phyloP scores from a whole-genome alignment of 2,329 filamentous ascomycete genomes.

The Aspergillus sp. region DNA sequence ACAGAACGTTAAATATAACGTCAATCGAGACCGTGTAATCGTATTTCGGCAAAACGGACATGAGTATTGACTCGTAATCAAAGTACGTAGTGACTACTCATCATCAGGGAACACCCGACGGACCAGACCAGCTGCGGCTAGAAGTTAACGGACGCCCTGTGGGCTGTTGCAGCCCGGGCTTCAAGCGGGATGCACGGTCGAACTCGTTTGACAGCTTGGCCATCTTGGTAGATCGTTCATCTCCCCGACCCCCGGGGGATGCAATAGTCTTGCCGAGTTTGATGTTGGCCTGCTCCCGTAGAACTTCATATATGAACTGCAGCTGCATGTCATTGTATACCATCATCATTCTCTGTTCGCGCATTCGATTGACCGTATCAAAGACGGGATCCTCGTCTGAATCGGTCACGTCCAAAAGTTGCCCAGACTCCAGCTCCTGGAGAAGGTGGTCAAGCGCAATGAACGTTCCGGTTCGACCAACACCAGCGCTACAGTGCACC shows the following conservation, averaged over 20 bases:
- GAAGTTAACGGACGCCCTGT: slow-evolving; percentile 17
- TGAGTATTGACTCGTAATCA: too few species aligned
- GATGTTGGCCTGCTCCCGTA: slow-evolving; percentile 50
- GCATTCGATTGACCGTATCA: slow-evolving; percentile 67
- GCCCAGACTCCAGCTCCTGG: slow-evolving; percentile 68
- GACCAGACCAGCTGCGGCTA: slow-evolving; percentile 19
- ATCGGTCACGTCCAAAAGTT: slow-evolving; percentile 45
- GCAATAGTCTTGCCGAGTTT: slow-evolving; percentile 24
- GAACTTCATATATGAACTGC: slow-evolving; percentile 77
- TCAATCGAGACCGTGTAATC: too few species aligned
- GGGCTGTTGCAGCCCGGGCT: slow-evolving; percentile 29
- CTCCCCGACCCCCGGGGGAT: slow-evolving; percentile 13
- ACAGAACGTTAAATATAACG: too few species aligned
- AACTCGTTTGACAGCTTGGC: slow-evolving; percentile 24
- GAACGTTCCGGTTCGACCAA: slow-evolving; percentile 90
- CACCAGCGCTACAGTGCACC: slow-evolving; percentile 81
- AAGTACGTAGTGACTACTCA: slow-evolving; percentile 13
- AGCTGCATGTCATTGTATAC: slow-evolving; percentile 84
- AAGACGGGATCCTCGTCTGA: slow-evolving; percentile 61
- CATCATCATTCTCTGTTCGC: slow-evolving; percentile 89
- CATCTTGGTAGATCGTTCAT: slow-evolving; percentile 29
- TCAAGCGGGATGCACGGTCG: slow-evolving; percentile 10
- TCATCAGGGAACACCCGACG: slow-evolving; percentile 15
- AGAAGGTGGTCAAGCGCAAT: slow-evolving; percentile 91
- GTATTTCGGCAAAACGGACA: too few species aligned